Evolutionary conservation across 1,284 basidiomycete species (phyloP).

Genomic region (Apiotrichum gracile): DNA sequence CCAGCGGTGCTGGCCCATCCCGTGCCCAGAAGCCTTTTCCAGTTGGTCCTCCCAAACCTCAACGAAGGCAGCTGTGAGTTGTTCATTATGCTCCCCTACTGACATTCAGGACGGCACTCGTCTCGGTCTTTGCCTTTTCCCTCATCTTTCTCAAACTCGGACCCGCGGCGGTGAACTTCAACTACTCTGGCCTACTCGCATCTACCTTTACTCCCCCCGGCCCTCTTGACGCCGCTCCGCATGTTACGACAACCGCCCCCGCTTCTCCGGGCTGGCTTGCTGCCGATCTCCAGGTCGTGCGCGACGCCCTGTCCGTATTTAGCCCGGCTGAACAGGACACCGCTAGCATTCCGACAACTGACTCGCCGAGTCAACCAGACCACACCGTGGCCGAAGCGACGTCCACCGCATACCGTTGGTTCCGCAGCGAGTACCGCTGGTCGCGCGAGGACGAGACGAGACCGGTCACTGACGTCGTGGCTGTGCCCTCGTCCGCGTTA

Average conservation of each 20-base stretch:
- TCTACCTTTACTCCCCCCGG: not conserved
- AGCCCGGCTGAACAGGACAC: not conserved
- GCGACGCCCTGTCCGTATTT: slow-evolving; percentile 2
- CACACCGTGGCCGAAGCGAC: not conserved
- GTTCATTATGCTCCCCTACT: not conserved
- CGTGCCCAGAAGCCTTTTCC: slow-evolving; percentile 2
- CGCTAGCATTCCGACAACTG: not conserved
- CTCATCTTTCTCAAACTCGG: slow-evolving; percentile 2
- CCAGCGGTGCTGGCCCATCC: not conserved
- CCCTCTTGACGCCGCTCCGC: not conserved
- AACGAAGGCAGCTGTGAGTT: slow-evolving; percentile 5
- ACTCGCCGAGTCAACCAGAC: not conserved
- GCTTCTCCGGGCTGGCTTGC: not conserved
- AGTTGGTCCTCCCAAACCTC: slow-evolving; percentile 1
- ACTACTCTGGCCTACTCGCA: not conserved
- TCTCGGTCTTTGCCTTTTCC: not conserved
- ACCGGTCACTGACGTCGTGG: not conserved
- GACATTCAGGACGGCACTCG: slow-evolving; percentile 4
- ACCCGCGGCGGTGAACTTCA: not conserved
- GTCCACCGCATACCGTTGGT: not conserved
- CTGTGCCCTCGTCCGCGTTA: not conserved
- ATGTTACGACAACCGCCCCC: not conserved
- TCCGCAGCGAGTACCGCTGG: slow-evolving; percentile 3
- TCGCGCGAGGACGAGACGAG: not conserved
- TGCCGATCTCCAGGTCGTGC: slow-evolving; percentile 4